Percentiles rank a stretch among this genome's conserved stretches.
Evolutionary conservation across 345 rosid species (phyloP).

Genomic region (Aquilaria malaccensis): DNA sequence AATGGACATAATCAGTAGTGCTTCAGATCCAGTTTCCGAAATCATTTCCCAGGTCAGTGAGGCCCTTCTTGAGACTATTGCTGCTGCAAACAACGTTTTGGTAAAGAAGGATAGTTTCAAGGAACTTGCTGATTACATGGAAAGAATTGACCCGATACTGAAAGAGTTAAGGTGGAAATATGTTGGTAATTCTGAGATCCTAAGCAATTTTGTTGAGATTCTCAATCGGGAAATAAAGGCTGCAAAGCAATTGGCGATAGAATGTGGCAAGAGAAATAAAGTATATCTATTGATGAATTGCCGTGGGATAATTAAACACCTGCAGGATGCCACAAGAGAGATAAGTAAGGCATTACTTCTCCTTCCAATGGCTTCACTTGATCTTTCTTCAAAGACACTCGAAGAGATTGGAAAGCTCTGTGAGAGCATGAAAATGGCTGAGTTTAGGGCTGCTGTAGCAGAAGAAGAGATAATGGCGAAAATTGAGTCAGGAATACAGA

Average conservation of each 20-base stretch:
- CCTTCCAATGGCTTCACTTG: conserved; percentile 50
- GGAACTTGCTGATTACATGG: conserved; percentile 40
- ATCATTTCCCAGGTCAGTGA: conserved; percentile 35
- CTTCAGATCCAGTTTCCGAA: conserved; percentile 37
- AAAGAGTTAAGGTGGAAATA: conserved; percentile 40
- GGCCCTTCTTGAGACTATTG: conserved; percentile 31
- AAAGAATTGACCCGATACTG: conserved; percentile 43
- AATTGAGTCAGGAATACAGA: conserved; percentile 63
- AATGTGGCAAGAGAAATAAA: conserved; percentile 49
- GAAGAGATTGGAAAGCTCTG: conserved; percentile 35
- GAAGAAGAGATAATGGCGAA: conserved; percentile 60
- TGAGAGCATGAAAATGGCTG: conserved; percentile 43
- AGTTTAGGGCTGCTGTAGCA: conserved; percentile 46
- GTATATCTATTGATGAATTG: conserved; percentile 57
- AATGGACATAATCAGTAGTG: conserved; percentile 28
- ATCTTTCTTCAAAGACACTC: conserved; percentile 35
- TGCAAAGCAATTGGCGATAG: conserved; percentile 37
- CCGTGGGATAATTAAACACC: conserved; percentile 33
- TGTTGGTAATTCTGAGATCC: conserved; percentile 28
- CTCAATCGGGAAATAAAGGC: conserved; percentile 42
- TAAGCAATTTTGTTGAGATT: conserved; percentile 40
- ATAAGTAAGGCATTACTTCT: conserved; percentile 48
- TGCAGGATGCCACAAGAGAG: conserved; percentile 33
- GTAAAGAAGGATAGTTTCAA: conserved; percentile 47
- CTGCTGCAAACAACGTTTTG: conserved; percentile 33